A percentile compares a stretch with the other conserved stretches of the same genome.
These are phyloP conservation scores for Solanum aculeatissimum DNA, from an alignment of 305 asterid species.

Conservation along the genomic window DNA sequence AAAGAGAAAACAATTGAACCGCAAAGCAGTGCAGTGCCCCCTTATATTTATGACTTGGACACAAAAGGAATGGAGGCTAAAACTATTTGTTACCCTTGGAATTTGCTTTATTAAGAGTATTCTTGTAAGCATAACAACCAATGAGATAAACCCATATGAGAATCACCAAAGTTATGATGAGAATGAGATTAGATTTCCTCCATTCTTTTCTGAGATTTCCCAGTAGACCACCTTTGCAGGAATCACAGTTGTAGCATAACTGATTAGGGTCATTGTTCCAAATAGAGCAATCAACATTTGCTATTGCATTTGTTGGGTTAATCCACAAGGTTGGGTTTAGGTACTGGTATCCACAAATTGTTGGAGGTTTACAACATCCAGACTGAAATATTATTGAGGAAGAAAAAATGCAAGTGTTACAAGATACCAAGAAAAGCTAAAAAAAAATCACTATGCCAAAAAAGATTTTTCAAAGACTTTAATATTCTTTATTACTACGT, in stretches of 20 bases:
- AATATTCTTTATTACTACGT: too few species aligned
- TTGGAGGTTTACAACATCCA: slow-evolving; percentile 88
- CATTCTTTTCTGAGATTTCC: too few species aligned
- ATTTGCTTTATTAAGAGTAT: slow-evolving; percentile 47
- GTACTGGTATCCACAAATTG: slow-evolving; percentile 50
- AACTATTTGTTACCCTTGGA: neutral
- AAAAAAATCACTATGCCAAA: too few species aligned
- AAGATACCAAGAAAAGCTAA: neutral
- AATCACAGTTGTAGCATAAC: too few species aligned
- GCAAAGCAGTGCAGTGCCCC: neutral
- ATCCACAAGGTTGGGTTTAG: slow-evolving; percentile 25
- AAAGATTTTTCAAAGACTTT: too few species aligned
- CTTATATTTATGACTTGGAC: neutral
- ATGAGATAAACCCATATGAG: too few species aligned
- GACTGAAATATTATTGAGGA: slow-evolving; percentile 30
- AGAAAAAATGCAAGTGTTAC: neutral
- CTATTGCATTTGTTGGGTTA: too few species aligned
- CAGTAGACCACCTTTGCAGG: too few species aligned
- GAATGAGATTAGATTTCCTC: too few species aligned
- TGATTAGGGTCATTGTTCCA: too few species aligned
- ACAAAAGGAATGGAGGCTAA: neutral
- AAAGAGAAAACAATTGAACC: neutral
- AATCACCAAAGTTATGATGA: too few species aligned
- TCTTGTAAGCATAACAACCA: slow-evolving; percentile 30
- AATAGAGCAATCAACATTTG: too few species aligned